phyloP scores from a whole-genome alignment of 2,329 filamentous ascomycete species.

The Aspergillus piperis region DNA sequence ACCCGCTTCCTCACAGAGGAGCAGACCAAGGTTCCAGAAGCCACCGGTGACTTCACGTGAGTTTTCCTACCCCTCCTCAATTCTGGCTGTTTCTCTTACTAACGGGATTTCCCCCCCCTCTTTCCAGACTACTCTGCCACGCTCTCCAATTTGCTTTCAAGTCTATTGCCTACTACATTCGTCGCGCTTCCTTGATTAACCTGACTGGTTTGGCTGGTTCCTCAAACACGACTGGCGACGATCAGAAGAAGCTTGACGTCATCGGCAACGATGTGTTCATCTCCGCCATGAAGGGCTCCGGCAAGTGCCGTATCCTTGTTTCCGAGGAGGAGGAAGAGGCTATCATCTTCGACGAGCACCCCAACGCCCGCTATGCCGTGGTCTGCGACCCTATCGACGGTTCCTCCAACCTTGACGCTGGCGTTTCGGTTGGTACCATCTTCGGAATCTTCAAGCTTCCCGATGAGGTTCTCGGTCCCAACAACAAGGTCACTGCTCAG shows the following conservation, averaged over 20 bases:
- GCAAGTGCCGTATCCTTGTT: conserved; percentile 87
- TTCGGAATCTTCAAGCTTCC: conserved; percentile 91
- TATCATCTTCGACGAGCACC: conserved; percentile 78
- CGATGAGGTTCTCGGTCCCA: conserved; percentile 56
- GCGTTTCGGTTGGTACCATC: conserved; percentile 96
- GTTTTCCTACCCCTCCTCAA: conserved; percentile 34
- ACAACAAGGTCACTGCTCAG: conserved; percentile 62
- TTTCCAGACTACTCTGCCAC: conserved; percentile 81
- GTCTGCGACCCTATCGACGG: conserved; percentile 98
- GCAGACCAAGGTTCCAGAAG: conserved; percentile 88
- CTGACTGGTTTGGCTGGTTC: conserved; percentile 92
- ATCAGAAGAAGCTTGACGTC: conserved; percentile 99
- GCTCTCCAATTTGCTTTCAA: conserved; percentile 99
- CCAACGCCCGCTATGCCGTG: conserved; percentile 81
- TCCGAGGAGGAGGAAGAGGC: conserved; percentile 96
- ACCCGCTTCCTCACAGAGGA: conserved; percentile 96
- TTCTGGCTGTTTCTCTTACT: neutral
- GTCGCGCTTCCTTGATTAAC: conserved; percentile 91
- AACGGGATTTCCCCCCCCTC: neutral
- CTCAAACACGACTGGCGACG: conserved; percentile 92
- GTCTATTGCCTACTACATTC: conserved; percentile 99
- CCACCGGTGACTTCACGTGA: conserved; percentile 97
- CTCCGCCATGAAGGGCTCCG: conserved; percentile 88
- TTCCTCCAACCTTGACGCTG: conserved; percentile 94
- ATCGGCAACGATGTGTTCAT: conserved; percentile 99